Percentiles rank a stretch among this genome's conserved stretches.
Evolutionary conservation across 176 grass and related monocot species (phyloP).

Genomic region (Thalia dealbata): DNA sequence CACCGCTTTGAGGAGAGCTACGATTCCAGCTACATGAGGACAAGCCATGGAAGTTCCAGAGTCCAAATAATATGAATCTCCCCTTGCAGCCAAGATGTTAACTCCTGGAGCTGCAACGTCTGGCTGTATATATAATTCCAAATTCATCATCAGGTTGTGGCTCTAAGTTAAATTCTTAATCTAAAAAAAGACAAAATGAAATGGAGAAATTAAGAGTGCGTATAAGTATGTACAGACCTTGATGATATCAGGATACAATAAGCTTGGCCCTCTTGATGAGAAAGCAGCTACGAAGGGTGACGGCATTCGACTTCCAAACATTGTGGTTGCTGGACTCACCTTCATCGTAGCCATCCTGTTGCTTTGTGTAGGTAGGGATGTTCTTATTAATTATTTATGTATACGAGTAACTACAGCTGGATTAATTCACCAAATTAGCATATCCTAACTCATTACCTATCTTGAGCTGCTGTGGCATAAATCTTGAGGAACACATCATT

Average conservation of each 20-base stretch:
- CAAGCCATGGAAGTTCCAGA: constrained; percentile 84
- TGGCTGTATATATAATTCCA: constrained; percentile 26
- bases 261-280: constrained; percentile 66
- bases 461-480: no score
- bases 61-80: constrained; percentile 37
- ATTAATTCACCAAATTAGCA: no score
- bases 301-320: constrained; percentile 13
- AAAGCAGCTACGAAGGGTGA: constrained; percentile 48
- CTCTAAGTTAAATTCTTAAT: no score
- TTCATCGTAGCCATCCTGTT: not conserved
- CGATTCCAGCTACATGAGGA: constrained; percentile 54
- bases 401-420: no score
- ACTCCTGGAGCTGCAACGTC: constrained; percentile 54
- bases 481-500: not conserved
- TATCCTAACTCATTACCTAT: not conserved
- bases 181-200: no score
- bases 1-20: constrained; percentile 44
- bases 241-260: constrained; percentile 47
- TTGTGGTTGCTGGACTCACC: constrained; percentile 38
- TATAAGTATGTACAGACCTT: constrained; percentile 29
- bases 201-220: not conserved
- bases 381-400: no score
- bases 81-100: constrained; percentile 58
- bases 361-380: no score
- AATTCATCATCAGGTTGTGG: no score